Base-by-base conservation (phyloP, 495 filamentous ascomycete genomes). In the Neurospora hispaniola region DNA sequence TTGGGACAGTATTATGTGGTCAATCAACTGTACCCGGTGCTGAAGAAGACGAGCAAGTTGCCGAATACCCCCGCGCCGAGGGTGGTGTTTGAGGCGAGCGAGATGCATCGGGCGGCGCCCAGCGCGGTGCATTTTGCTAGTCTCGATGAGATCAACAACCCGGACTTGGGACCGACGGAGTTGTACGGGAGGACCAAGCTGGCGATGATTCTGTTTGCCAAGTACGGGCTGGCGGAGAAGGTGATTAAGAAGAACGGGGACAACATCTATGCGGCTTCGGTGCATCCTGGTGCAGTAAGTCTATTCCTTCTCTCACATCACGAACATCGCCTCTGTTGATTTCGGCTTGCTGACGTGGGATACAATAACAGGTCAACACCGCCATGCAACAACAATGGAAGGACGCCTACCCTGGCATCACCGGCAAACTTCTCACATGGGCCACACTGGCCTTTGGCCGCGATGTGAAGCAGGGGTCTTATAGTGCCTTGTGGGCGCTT, bases 121-220 rank as follows among this genome's bases (percentile, higher is more conserved):
- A 80, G 81, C 40, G 78, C 79, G 39, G 79, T 84, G 70, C 76
- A 81, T 6, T 90, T 89, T 78, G 77, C 76, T 12, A 79, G 78
- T 44, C 68, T 88, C 5, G 80, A 80, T 2, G 88, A 90, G 75
- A 86, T 90, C 70, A 90, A 89, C 75, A 75, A 82, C 69, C 79
- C 76, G 8, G 83, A 86, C 42, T 77, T 89, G 66, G 88, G 88
- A 0, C 79, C 86, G 5, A 81, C 81, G 11, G 81, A 84, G 40
- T 81, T 89, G 62, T 89, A 90, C 78, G 81, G 79, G 27, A 79
- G 89, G 62, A 82, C 81, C 3, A 90, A 90, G 76, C 81, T 89
- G 14, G 89, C 87, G 0, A 79, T 87, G 69, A 82, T 90, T 35
- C 76, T 89, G 9, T 83, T 89, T 27, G 77, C 80, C 39, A 85